Evolutionary conservation across 2,329 filamentous ascomycete species (phyloP), one percentile per base, ranked within the genome.

Genomic region (Aspergillus carbonarius): DNA sequence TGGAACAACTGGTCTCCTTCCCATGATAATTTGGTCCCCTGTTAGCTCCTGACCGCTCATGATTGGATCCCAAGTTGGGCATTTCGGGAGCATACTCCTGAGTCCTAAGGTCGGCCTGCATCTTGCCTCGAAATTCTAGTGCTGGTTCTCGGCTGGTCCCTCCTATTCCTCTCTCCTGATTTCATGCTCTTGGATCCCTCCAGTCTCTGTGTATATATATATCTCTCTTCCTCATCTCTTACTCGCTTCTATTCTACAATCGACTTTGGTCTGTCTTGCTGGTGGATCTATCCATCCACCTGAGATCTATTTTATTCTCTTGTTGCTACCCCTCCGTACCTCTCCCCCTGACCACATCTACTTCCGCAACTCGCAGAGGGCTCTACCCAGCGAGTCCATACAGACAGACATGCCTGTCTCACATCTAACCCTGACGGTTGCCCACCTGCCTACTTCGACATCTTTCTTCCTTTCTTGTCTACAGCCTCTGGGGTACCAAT

Each of bases 381-480:
- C 50, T 52, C 13, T 32, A 55, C 60, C 49, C 60, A 54, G 61
- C 61, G 54, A 62, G 49, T 59, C 49, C 49, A 50, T 42, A 46
- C 53, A 57, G 64, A 46, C 53, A 57, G 64, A 65, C 55, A 88
- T 88, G 85, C 84, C 85, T 58, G 76, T 86, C 66, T 85, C 85
- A 44, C 85, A 86, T 70, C 80, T 87, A 60, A 85, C 84, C 60
- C 79, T 88, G 61, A 86, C 84, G 37, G 92, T 96, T 70, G 88
- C 87, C 60, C 88, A 93, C 74, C 85, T 96, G 55, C 85, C 91
- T 55, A 86, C 88, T 35, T 90, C 92, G 3, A 86, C 89, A 51
- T 95, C 91, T 7, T 96, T 96, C 79, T 96, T 92, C 76, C 85
- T 92, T 20, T 85, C 89, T 62, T 83, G 92, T 63, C 82, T 91